A percentile compares a stretch with the other conserved stretches of the same genome.
These are phyloP conservation scores for Rhododendron simsii DNA, from an alignment of 148 eudicot species.

Conservation along the genomic window DNA sequence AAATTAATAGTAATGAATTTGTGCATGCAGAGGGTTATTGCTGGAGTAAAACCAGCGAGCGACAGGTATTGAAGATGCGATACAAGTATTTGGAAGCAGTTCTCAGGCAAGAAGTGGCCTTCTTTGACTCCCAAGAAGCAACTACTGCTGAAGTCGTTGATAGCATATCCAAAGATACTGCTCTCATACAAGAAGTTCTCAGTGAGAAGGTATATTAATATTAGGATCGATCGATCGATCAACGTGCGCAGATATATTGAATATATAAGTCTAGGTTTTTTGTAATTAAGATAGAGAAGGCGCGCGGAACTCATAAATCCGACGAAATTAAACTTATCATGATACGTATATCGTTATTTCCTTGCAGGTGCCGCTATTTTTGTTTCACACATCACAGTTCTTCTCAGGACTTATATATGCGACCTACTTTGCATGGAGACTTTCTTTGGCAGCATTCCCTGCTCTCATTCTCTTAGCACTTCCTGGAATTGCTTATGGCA, in stretches of 20 bases:
- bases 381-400: conserved; percentile 80
- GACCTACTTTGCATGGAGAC: conserved; percentile 83
- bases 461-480: conserved; percentile 65
- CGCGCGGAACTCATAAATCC: too few species aligned
- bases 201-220: conserved; percentile 64
- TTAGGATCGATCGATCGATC: background rate
- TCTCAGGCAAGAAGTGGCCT: conserved; percentile 84
- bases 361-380: conserved; percentile 72
- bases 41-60: conserved; percentile 91
- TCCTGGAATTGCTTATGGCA: conserved; percentile 77
- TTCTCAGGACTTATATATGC: conserved; percentile 78
- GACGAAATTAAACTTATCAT: background rate
- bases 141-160: conserved; percentile 81
- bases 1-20: background rate
- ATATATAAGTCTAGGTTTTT: too few species aligned
- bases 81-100: conserved; percentile 84
- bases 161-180: conserved; percentile 78
- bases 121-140: conserved; percentile 96
- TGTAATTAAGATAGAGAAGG: too few species aligned
- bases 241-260: too few species aligned
- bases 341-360: background rate
- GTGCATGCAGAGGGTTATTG: conserved; percentile 79
- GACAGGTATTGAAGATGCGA: conserved; percentile 79
- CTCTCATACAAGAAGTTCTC: conserved; percentile 85
- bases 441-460: conserved; percentile 72